Base-by-base conservation (phyloP, 805 yeast species). In the Starmerella vaccinii region DNA sequence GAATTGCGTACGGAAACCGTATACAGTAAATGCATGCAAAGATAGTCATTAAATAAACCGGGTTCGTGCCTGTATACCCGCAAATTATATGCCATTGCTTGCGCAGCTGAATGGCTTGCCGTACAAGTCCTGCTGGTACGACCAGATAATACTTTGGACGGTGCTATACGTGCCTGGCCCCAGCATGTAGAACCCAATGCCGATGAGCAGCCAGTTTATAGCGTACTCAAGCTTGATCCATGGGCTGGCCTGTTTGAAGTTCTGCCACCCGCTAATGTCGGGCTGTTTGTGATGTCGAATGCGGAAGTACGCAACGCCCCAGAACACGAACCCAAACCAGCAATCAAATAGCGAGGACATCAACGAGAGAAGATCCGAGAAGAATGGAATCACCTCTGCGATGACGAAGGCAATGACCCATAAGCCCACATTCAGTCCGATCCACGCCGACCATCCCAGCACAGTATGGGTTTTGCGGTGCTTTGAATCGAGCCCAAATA, bases 321-420 rank as follows among this genome's bases (percentile, higher is more conserved):
- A 78, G 57, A 77, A 78, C 6, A 77, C 76, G 57, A 76, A 78
- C 0, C 82, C 82, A 56, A 78, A 78, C 80, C 81, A 78, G 61
- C 82, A 77, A 61, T 78, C 82, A 58, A 78, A 78, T 47, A 78
- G 65, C 2, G 83, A 77, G 13, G 77, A 73, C 81, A 78, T 77
- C 57, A 78, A 65, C 3, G 80, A 71, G 30, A 78, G 66, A 53
- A 78, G 63, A 57, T 77, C 82, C 24, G 76, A 71, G 63, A 78
- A 78, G 62, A 78, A 77, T n/a, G 83, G 83, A 57, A 78, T 77
- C 27, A 76, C 82, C 60, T 78, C 81, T 1, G 81, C 82, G 57
- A 78, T 68, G n/a, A 77, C 63, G 54, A 76, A 78, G 0, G 81
- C 81, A 5, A 72, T 26, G 13, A 72, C 59, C 82, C 82, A 78